These are phyloP conservation scores for Phylloporus sp. DNA, from an alignment of 1,284 basidiomycete species.

Conservation along the genomic window DNA sequence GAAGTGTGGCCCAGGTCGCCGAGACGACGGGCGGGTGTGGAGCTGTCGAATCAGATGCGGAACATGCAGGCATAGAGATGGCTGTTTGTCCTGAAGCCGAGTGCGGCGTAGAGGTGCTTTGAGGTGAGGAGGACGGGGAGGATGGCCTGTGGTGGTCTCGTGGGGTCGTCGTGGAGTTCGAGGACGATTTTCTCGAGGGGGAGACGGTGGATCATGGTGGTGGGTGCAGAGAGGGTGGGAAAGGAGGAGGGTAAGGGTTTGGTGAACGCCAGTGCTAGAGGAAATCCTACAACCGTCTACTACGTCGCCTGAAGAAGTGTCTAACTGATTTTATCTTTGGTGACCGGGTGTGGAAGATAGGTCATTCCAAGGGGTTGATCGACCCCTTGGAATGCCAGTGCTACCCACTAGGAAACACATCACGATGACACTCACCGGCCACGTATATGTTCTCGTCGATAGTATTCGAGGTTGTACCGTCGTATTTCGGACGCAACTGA, in stretches of 20 bases:
- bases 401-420: no score
- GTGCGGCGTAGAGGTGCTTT: constrained; percentile 48
- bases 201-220: constrained; percentile 41
- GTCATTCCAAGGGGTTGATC: no score
- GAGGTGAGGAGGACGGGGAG: constrained; percentile 60
- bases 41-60: constrained; percentile 65
- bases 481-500: no score
- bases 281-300: no score
- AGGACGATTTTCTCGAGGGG: constrained; percentile 68
- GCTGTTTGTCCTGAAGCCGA: constrained; percentile 48
- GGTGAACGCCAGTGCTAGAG: constrained; percentile 13
- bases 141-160: constrained; percentile 52
- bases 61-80: constrained; percentile 70
- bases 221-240: background rate
- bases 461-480: no score
- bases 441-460: no score
- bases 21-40: constrained; percentile 61
- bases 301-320: no score
- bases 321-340: no score
- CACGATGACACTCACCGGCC: no score
- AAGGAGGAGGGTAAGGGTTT: background rate
- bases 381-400: no score
- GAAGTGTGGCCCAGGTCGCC: constrained; percentile 46
- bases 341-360: no score
- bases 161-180: constrained; percentile 50